Percentiles rank a stretch among this genome's conserved stretches.
These are phyloP conservation scores for Penicillium hordei DNA, from an alignment of 2,329 filamentous ascomycete genomes.

Conservation along the genomic window DNA sequence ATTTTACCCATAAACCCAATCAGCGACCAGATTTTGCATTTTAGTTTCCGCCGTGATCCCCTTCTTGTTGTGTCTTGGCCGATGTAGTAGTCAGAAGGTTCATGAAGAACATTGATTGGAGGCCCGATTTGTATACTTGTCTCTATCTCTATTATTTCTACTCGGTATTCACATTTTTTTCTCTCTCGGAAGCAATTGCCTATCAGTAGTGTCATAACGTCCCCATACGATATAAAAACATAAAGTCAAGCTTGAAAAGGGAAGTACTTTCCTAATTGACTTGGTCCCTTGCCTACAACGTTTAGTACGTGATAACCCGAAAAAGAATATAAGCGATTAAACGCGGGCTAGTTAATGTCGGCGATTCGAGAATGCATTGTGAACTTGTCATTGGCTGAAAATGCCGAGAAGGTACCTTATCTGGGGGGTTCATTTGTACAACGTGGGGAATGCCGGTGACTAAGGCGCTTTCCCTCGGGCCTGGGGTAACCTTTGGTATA, in stretches of 20 bases:
- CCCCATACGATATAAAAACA: background rate
- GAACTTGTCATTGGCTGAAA: constrained; percentile 15
- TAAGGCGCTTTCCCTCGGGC: constrained; percentile 25
- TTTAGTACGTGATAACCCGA: background rate
- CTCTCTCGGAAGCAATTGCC: background rate
- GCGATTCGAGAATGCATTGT: constrained; percentile 3
- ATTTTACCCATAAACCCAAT: constrained; percentile 15
- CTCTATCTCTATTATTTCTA: constrained; percentile 4
- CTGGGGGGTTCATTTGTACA: constrained; percentile 4
- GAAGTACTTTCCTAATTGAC: background rate
- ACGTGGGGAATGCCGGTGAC: constrained; percentile 14
- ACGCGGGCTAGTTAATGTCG: constrained; percentile 6
- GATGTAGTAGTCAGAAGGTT: background rate
- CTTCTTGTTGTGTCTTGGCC: constrained; percentile 6
- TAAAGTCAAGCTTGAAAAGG: background rate
- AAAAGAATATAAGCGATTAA: background rate
- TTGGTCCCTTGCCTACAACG: background rate
- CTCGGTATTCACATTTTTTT: background rate
- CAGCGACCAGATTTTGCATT: constrained; percentile 11
- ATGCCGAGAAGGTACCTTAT: constrained; percentile 24
- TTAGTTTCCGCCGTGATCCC: constrained; percentile 7
- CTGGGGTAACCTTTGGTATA: constrained; percentile 19
- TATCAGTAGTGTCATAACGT: background rate
- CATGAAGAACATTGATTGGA: constrained; percentile 2
- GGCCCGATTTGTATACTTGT: constrained; percentile 11